Base-by-base conservation (phyloP, 2,329 filamentous ascomycete species). In the Talaromyces sp. region DNA sequence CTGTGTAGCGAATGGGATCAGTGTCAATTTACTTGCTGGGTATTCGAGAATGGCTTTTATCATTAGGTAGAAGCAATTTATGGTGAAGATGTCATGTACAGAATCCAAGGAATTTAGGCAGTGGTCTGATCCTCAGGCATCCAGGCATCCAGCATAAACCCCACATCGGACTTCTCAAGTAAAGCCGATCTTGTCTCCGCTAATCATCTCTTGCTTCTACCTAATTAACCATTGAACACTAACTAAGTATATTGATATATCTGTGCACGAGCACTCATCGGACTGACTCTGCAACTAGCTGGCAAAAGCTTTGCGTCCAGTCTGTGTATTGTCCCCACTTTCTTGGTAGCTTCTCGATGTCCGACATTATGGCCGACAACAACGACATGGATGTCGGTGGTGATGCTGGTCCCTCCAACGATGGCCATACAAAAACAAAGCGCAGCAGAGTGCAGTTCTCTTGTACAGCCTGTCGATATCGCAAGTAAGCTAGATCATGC, bases 391-490 rank as follows among this genome's bases (percentile, higher is more conserved):
- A 58, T 19, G 11, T 35, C 13, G 33, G 4, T 35, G 31, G 25
- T 50, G 45, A 31, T 35, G 17, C 50, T 11, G 33, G 10, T 31
- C n/a, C 60, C 60, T 25, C 41, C 27, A 7, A n/a, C 54, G 10
- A 68, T 27, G 37, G 37, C n/a, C 56, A 59, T 25, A n/a, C 66
- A 7, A 69, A 69, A 19, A 74, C 73, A 64, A 78, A 77, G 65
- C 72, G 75, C 65, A 75, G 71, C 37, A 66, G 75, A 47, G 75
- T 78, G n/a, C 75, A 78, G 66, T 73, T 77, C 52, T 78, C 75
- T 17, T 78, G 75, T 65, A 78, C 74, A n/a, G 72, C 74, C 13
- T 78, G 75, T 67, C 71, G 75, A 68, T 71, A 67, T 43, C 72
- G 75, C 58, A 78, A 78, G 75, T 77, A 71, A 58, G 73, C 47